Conservation (phyloP, 2,329 filamentous ascomycete species). For the Cytospora schulzeri region DNA sequence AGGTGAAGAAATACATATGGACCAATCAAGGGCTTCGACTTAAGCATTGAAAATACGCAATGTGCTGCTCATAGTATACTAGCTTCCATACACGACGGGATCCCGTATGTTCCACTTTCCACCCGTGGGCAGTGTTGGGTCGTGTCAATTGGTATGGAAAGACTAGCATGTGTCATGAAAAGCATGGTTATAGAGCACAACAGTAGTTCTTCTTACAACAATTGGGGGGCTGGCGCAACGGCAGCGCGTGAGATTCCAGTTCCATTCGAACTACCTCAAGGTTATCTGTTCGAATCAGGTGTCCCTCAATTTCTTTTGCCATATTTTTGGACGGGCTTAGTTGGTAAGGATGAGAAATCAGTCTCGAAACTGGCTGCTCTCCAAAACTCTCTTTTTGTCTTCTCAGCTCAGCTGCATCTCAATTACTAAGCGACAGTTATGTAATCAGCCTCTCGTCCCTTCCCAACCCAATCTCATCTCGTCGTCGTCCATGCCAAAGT, state of each 20-base stretch:
- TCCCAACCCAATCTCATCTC: no score
- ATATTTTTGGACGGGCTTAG: background rate
- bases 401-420: background rate
- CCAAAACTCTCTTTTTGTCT: background rate
- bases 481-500: no score
- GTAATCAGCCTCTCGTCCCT: background rate
- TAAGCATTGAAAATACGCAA: no score
- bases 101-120: no score
- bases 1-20: no score
- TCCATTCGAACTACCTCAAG: background rate
- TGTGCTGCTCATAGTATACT: no score
- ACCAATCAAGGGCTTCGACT: no score
- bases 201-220: background rate
- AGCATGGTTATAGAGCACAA: background rate
- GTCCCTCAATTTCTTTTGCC: background rate
- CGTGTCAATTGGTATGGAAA: no score
- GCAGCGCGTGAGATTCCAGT: slow-evolving; percentile 1
- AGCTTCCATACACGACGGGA: no score
- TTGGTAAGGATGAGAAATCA: no score
- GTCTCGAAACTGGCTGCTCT: background rate
- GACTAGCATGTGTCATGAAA: no score
- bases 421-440: background rate
- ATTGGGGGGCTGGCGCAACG: background rate
- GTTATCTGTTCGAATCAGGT: slow-evolving; percentile 3
- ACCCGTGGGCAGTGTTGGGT: no score